Base-by-base conservation (phyloP, 495 filamentous ascomycete genomes). In the Xylaria longipes region DNA sequence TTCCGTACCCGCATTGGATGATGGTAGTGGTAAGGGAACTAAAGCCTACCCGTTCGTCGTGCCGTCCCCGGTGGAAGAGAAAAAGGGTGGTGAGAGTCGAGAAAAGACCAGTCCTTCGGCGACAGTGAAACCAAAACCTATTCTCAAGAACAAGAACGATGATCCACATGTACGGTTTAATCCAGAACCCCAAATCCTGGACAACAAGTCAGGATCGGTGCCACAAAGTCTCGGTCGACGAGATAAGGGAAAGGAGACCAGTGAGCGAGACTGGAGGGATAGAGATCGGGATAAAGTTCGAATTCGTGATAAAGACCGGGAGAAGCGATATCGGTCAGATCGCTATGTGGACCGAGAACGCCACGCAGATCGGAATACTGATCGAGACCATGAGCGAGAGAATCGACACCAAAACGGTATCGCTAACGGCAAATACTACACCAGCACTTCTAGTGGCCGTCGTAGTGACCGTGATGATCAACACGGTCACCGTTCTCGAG, bases 61-160 rank as follows among this genome's bases (percentile, higher is more conserved):
- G 14, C 78, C 81, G 6, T 77, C 82, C 20, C 83, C 84, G n/a
- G 65, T 22, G 31, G 71, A 70, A 45, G 68, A 72, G 25, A 43
- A 25, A 3, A 61, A 35, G 25, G 35, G 4, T 11, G 52, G 69
- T 0, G 69, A 66, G 27, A 14, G 27, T 25, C 45, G 72, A n/a
- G 57, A 69, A 35, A 70, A 70, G 41, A 54, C 65, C 7, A 84
- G 82, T 3, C 83, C 84, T 3, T 70, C 80, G 8, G 80, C 77
- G 50, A 84, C 82, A 0, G 77, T 81, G 1, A 77, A 72, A 64
- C 84, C 84, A 3, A 87, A 86, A 72, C 80, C 84, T 22, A 87
- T 87, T 39, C 79, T 87, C 8, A 86, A 86, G 79, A 85, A 85
- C 74, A 82, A 81, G 72, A 84, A 86, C 60, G 80, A 81, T 37